Base-by-base conservation (phyloP, 1,284 basidiomycete species). In the Polyporus tsugae region DNA sequence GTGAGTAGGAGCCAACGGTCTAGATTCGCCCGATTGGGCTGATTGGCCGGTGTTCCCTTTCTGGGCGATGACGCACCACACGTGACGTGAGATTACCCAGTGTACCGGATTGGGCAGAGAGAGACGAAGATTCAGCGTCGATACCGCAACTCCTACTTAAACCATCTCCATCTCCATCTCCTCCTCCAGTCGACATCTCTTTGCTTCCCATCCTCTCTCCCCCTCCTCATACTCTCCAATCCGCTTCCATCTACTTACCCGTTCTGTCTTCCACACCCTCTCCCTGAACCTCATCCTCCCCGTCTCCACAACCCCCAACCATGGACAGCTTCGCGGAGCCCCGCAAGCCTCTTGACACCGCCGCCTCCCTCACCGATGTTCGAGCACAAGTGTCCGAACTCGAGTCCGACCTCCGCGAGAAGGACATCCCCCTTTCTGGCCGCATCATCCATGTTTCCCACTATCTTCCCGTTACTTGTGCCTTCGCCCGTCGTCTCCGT, bases 371-470 rank as follows among this genome's bases (percentile, higher is more conserved):
- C 73, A 84, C 85, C 66, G 84, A 87, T 74, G 88, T 93, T 74
- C 86, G 89, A 60, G 79, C 82, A 4, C 86, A 89, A 72, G 88
- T 93, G 57, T 79, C 76, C 42, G 81, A 83, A 9, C 90, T 95
- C 75, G 92, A 96, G 80, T 85, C 85, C 1, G 84, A 91, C 58
- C 92, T 93, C 80, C 83, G 81, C 63, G 86, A 87, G 1, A 88
- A 91, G 68, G 91, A 90, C 60, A 86, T 92, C 66, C 83, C 86
- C 1, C 87, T 97, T 64, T 91, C 92, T 6, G 95, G 95, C 6
- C 89, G 95, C 61, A 93, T 97, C 78, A 87, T 97, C 74, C 95
- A 97, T 75, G 90, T 96, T 72, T 93, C 90, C 80, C 93, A 95
- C 79, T 93, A 94, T 77, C 88, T 95, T 64, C 93, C 93, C 68